A percentile compares a stretch with the other conserved stretches of the same genome.
Conservation (phyloP, 2,329 filamentous ascomycete genomes). For the Alternaria triticimaculans region DNA sequence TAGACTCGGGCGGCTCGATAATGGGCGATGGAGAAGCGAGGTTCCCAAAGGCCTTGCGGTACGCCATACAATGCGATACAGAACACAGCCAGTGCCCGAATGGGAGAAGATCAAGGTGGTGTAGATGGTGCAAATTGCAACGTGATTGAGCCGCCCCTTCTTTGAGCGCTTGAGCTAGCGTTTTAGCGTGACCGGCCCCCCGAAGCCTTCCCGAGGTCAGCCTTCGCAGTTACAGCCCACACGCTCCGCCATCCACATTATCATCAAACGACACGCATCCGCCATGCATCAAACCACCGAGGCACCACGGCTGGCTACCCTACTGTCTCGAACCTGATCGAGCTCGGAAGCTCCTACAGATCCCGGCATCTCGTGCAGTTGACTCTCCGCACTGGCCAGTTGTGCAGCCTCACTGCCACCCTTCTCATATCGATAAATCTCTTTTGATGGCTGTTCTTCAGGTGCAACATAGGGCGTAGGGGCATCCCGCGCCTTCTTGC, state of each 20-base stretch:
- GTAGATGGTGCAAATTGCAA: background rate
- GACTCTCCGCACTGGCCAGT: conserved; percentile 2
- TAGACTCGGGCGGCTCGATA: background rate
- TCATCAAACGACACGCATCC: background rate
- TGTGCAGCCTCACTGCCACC: background rate
- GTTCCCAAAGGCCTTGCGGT: background rate
- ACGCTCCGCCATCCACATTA: background rate
- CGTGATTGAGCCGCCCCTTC: background rate
- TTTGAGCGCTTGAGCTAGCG: background rate
- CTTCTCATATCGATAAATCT: conserved; percentile 1
- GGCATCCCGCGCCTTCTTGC: background rate
- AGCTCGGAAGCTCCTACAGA: background rate
- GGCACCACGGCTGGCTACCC: background rate
- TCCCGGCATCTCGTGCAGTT: conserved; percentile 3
- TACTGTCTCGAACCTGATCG: background rate
- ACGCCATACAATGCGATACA: background rate
- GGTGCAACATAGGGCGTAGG: background rate
- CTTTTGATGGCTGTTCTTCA: background rate
- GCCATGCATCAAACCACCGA: background rate
- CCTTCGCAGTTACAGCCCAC: background rate
- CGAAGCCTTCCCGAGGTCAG: background rate
- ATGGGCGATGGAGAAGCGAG: background rate
- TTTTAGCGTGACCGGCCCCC: background rate
- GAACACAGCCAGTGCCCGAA: background rate
- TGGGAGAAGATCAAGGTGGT: background rate